Base-by-base conservation (phyloP, 2,329 filamentous ascomycete species). In the Neofusicoccum cordaticola region DNA sequence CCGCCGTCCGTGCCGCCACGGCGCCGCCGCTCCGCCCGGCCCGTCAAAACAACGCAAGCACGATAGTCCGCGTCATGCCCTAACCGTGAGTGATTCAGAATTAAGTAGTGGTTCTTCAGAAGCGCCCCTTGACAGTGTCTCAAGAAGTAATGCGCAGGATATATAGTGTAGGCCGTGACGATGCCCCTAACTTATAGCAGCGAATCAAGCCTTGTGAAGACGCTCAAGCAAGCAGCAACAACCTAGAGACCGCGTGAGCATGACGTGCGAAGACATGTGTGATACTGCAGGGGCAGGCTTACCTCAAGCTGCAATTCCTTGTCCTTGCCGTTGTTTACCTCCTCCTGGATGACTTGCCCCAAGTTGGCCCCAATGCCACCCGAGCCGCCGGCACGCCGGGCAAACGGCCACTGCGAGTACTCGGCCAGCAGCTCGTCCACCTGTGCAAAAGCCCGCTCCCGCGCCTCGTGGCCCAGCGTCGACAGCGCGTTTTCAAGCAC, bases 351-450 rank as follows among this genome's bases (percentile, higher is more conserved):
- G 35, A 93, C 88, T 77, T 95, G 90, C 52, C 92, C 91, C 74
- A 99, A 79, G 76, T 99, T 99, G 69, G 94, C 93, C 53, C 93
- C 95, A 63, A 98, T 93, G 37, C 93, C 93, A 69, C 92, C 87
- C 39, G 88, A 87, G 34, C 92, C 90, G 47, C 86, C 87, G 4
- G 85, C 74, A 79, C 93, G 90, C 80, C 89, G 90, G 62, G 89
- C 93, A 81, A 99, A 99, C 0, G 95, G 95, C 90, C 90, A 99
- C 81, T 98, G 95, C 73, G 92, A 96, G 80, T 97, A 99, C 76
- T 98, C 94, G 47, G 92, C 92, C 65, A 99, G 83, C 69, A 99
- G 81, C 80, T 98, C 95, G 77, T 99, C 95, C 17, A 97, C 96
- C 82, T 98, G 94, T 45, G 93, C 92, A 78, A 98, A 99, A 4